Evolutionary conservation across 2,329 filamentous ascomycete genomes (phyloP).

Genomic region (Cercospora beticola): DNA sequence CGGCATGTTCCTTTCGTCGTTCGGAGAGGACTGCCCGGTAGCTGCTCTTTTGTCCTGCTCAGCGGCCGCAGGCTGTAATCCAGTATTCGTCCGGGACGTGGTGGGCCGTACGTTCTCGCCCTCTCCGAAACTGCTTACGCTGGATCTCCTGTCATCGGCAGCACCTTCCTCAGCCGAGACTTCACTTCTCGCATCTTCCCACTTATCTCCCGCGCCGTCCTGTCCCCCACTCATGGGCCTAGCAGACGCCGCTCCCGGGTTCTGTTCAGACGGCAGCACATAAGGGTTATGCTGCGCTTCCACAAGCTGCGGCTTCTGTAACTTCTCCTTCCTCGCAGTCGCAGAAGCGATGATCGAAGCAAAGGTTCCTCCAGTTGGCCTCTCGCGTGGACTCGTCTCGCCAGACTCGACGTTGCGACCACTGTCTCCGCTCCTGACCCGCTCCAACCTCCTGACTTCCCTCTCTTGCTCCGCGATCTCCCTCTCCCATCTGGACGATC

Average conservation of each 20-base stretch:
- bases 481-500: neutral
- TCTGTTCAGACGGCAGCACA: slow-evolving; percentile 12
- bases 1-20: neutral
- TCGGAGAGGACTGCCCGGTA: neutral
- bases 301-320: neutral
- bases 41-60: neutral
- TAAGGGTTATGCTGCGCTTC: slow-evolving; percentile 18
- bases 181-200: slow-evolving; percentile 27
- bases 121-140: slow-evolving; percentile 32
- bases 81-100: neutral
- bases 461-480: slow-evolving; percentile 21
- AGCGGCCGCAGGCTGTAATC: neutral
- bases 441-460: slow-evolving; percentile 16
- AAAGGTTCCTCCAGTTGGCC: neutral
- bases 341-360: slow-evolving; percentile 12
- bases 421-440: neutral
- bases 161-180: slow-evolving; percentile 27
- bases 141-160: slow-evolving; percentile 24
- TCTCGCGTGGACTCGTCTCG: neutral
- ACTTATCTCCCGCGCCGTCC: neutral
- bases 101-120: neutral
- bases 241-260: neutral
- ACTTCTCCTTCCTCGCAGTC: slow-evolving; percentile 9
- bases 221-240: neutral
- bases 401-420: neutral